Base-by-base conservation (phyloP, 371 early-diverging fungal species). In the Mortierella sp. region DNA sequence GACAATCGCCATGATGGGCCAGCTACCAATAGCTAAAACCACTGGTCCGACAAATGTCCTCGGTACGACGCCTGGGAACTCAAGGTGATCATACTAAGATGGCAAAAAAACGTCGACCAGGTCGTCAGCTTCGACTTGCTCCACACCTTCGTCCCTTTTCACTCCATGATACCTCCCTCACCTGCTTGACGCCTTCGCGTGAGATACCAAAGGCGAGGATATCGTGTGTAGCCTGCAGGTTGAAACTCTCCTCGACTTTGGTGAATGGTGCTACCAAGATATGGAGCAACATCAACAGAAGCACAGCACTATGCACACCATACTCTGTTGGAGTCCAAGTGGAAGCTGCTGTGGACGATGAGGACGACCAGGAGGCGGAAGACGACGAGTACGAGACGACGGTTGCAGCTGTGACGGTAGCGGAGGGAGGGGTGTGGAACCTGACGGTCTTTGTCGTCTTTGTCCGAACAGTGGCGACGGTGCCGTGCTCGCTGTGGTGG, bases 201-300 rank as follows among this genome's bases (percentile, higher is more conserved):
- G 51, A 43, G 27, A 80, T 49, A 21, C 80, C 80, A 64, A 83
- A 80, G 45, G 85, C 83, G 52, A 96, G 58, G 28, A 97, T 82
- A 79, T 98, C 97, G 72, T 96, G 94, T 3, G 86, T 86, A 3
- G 97, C 97, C 79, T 98, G 98, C 46, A 94, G 55, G 70, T 93
- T 94, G 82, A 98, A 98, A 65, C 94, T 93, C 72, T 98, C 98
- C 80, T 98, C 97, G 31, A 98, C 97, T 81, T 98, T 96, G 49
- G 95, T 94, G 78, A 82, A 97, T 0, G 97, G 97, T 34, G 88
- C 86, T 18, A 79, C 58, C 30, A 82, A 47, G 30, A 82, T 80
- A 59, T 87, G 82, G 30, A 72, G 9, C 18, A 74, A 58, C 24
- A 88, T 76, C 49, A 89, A 53, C 16, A 62, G 9, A 47, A 82